Conservation (phyloP, 169 alveolate genomes). For the Blepharisma undulans region DNA sequence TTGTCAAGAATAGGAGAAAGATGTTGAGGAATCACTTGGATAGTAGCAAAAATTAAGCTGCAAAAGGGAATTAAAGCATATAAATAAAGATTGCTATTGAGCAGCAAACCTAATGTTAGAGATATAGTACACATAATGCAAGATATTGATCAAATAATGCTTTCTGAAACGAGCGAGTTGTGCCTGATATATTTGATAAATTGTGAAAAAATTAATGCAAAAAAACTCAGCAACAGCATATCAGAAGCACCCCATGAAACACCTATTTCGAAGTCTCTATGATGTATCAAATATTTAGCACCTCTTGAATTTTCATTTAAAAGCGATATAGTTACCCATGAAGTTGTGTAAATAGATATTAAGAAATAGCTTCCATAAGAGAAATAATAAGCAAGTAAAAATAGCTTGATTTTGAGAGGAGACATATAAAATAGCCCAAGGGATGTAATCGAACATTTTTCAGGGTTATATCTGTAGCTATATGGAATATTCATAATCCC, state of each 20-base stretch:
- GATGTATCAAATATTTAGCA: neutral
- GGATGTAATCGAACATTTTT: neutral
- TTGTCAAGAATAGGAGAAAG: neutral
- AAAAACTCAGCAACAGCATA: neutral
- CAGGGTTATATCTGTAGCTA: neutral
- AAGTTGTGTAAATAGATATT: conserved; percentile 21
- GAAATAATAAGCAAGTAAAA: conserved; percentile 13
- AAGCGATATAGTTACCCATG: conserved; percentile 8
- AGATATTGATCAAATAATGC: neutral
- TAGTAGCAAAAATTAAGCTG: conserved; percentile 7
- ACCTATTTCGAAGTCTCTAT: conserved; percentile 27
- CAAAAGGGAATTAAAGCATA: conserved; percentile 18
- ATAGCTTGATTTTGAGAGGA: neutral
- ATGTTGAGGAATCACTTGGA: neutral
- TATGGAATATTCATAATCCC: neutral
- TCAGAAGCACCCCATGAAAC: conserved; percentile 41
- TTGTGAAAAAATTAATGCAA: neutral
- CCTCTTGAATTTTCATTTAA: neutral
- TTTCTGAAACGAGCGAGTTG: neutral
- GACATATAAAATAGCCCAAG: neutral
- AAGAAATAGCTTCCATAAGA: neutral
- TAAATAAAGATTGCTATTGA: neutral
- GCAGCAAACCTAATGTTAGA: neutral
- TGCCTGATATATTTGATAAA: neutral
- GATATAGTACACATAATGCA: neutral